Conservation (phyloP, 805 yeast genomes). For the Debaryomyces tyrocola region DNA sequence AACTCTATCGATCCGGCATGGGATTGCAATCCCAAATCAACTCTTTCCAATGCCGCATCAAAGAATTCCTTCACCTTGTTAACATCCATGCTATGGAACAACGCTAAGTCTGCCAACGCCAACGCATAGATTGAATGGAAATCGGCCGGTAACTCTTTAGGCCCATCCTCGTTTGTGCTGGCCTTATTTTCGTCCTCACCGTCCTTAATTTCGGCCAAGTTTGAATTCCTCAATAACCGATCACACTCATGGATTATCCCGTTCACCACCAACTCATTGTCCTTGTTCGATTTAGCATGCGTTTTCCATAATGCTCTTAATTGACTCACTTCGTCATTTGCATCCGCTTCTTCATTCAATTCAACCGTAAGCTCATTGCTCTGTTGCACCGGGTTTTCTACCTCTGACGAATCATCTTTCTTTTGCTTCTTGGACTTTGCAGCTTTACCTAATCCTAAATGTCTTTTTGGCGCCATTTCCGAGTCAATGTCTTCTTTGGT, state of each 20-base stretch:
- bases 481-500: not conserved
- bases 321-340: slow-evolving; percentile 79
- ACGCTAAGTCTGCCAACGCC: slow-evolving; percentile 64
- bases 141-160: slow-evolving; percentile 36
- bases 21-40: slow-evolving; percentile 54
- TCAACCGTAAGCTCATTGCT: slow-evolving; percentile 51
- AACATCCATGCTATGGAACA: slow-evolving; percentile 44
- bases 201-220: not conserved
- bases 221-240: slow-evolving; percentile 56
- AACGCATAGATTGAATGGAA: slow-evolving; percentile 76
- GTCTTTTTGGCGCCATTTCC: slow-evolving; percentile 27
- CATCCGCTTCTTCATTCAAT: slow-evolving; percentile 65
- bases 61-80: slow-evolving; percentile 53
- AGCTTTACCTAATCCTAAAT: slow-evolving; percentile 44
- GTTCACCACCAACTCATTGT: slow-evolving; percentile 64
- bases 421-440: slow-evolving; percentile 49
- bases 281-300: slow-evolving; percentile 54
- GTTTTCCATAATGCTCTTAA: slow-evolving; percentile 71
- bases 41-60: slow-evolving; percentile 71
- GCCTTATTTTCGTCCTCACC: slow-evolving; percentile 2
- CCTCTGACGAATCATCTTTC: slow-evolving; percentile 18
- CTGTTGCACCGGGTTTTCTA: slow-evolving; percentile 11
- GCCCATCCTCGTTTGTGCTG: slow-evolving; percentile 4
- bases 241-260: slow-evolving; percentile 95
- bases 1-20: slow-evolving; percentile 49